A percentile compares a stretch with the other conserved stretches of the same genome.
These are phyloP conservation scores for Podila epicladia DNA, from an alignment of 192 early-diverging fungal genomes.

Conservation along the genomic window DNA sequence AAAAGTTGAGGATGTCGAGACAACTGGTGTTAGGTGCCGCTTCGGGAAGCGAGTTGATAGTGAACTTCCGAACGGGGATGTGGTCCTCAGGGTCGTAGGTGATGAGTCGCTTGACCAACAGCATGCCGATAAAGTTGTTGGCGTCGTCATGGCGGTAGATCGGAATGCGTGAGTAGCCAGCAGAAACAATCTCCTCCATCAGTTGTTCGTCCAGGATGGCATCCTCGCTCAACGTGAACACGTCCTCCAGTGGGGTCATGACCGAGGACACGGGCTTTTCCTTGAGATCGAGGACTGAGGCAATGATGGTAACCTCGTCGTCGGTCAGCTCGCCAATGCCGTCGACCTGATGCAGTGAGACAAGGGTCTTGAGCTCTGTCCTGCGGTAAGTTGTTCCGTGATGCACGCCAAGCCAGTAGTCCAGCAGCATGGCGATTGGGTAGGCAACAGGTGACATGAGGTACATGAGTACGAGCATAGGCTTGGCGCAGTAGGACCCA, in stretches of 20 bases:
- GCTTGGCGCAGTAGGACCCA: slow-evolving; percentile 85
- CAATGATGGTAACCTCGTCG: slow-evolving; percentile 85
- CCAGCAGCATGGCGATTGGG: slow-evolving; percentile 89
- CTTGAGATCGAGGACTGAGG: slow-evolving; percentile 78
- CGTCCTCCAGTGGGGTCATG: slow-evolving; percentile 78
- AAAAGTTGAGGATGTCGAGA: slow-evolving; percentile 83
- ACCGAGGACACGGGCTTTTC: slow-evolving; percentile 73
- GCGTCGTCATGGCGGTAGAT: slow-evolving; percentile 69
- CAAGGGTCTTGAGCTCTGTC: slow-evolving; percentile 78
- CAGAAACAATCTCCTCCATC: slow-evolving; percentile 67
- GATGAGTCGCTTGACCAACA: slow-evolving; percentile 80
- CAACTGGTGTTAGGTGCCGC: slow-evolving; percentile 66
- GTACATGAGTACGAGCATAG: slow-evolving; percentile 74
- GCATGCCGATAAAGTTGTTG: slow-evolving; percentile 77
- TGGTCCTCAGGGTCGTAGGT: slow-evolving; percentile 78
- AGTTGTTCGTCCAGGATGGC: slow-evolving; percentile 66
- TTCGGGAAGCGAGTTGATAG: slow-evolving; percentile 61
- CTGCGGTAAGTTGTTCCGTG: slow-evolving; percentile 88
- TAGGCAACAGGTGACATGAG: slow-evolving; percentile 80
- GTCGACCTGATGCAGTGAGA: slow-evolving; percentile 75
- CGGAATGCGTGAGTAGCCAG: slow-evolving; percentile 83
- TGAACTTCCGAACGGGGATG: slow-evolving; percentile 68
- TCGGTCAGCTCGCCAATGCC: slow-evolving; percentile 75
- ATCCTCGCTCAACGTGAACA: slow-evolving; percentile 73
- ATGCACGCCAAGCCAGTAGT: slow-evolving; percentile 86